These are phyloP conservation scores for Verticillium zaregamsianum DNA, from an alignment of 2,329 filamentous ascomycete genomes.

Conservation along the genomic window DNA sequence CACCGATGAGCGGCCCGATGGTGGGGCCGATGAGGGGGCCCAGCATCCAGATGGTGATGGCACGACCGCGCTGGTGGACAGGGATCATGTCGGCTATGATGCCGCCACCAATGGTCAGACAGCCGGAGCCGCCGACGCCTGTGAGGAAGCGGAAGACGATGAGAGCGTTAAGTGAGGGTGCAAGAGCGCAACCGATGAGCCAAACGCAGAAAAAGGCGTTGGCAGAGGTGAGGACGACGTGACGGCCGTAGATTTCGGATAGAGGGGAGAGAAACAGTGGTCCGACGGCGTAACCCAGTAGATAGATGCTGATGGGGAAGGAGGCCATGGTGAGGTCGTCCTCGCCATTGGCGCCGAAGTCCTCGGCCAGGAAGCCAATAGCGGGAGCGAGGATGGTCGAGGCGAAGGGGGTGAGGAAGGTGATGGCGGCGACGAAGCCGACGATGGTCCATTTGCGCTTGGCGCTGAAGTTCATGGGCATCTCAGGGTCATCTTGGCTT, in stretches of 20 bases:
- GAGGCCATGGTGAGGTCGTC: conserved; percentile 37
- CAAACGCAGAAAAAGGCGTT: conserved; percentile 59
- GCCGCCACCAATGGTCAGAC: conserved; percentile 50
- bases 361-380: conserved; percentile 35
- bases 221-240: conserved; percentile 49
- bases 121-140: conserved; percentile 53
- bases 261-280: conserved; percentile 54
- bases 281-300: conserved; percentile 55
- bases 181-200: conserved; percentile 61
- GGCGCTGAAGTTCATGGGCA: conserved; percentile 54
- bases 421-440: conserved; percentile 53
- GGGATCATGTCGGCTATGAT: conserved; percentile 52
- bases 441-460: conserved; percentile 56
- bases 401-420: conserved; percentile 61
- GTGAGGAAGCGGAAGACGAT: conserved; percentile 57
- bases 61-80: conserved; percentile 39
- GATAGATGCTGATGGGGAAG: conserved; percentile 58
- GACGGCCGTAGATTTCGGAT: conserved; percentile 62
- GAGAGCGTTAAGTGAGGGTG: conserved; percentile 47
- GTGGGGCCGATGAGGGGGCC: conserved; percentile 37
- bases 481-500: conserved; percentile 49
- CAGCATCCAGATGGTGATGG: conserved; percentile 46
- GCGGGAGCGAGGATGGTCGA: conserved; percentile 56
- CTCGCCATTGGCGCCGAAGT: conserved; percentile 38
- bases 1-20: conserved; percentile 43